A percentile compares a stretch with the other conserved stretches of the same genome.
These are phyloP conservation scores for Trichosporon sp. DNA, from an alignment of 1,284 basidiomycete species.

Conservation along the genomic window DNA sequence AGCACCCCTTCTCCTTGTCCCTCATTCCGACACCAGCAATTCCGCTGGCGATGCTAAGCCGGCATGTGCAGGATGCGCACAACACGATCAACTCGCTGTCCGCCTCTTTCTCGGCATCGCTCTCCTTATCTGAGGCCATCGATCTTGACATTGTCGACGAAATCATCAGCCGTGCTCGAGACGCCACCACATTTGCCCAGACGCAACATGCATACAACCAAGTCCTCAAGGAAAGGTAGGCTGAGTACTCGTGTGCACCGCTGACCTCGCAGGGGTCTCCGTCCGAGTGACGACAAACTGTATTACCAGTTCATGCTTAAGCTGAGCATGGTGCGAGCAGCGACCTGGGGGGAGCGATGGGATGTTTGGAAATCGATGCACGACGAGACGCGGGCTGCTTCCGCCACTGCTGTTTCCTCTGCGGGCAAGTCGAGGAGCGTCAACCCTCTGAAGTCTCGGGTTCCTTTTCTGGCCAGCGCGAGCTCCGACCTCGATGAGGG, in stretches of 20 bases:
- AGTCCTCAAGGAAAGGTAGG: constrained; percentile 39
- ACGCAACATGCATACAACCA: constrained; percentile 37
- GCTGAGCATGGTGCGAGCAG: constrained; percentile 43
- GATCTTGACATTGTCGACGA: constrained; percentile 42
- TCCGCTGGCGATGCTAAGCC: constrained; percentile 19
- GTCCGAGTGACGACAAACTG: constrained; percentile 31
- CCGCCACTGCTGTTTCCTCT: neutral
- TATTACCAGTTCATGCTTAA: constrained; percentile 49
- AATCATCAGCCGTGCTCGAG: constrained; percentile 36
- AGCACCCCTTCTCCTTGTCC: neutral
- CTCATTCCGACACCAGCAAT: neutral
- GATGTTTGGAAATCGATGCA: constrained; percentile 32
- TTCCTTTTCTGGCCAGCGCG: constrained; percentile 43
- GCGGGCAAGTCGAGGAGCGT: neutral
- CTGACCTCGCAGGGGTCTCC: constrained; percentile 34
- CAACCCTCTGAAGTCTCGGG: constrained; percentile 22
- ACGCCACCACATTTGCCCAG: constrained; percentile 40
- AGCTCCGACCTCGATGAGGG: constrained; percentile 45
- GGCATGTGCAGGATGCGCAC: constrained; percentile 20
- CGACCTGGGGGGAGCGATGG: constrained; percentile 48
- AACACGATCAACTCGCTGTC: neutral
- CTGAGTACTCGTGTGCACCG: neutral
- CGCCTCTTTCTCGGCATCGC: constrained; percentile 22
- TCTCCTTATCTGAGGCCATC: constrained; percentile 31
- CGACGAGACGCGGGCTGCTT: neutral